Evolutionary conservation across 2,329 filamentous ascomycete genomes (phyloP).

Genomic region (Coccinonectria pachysandricola): DNA sequence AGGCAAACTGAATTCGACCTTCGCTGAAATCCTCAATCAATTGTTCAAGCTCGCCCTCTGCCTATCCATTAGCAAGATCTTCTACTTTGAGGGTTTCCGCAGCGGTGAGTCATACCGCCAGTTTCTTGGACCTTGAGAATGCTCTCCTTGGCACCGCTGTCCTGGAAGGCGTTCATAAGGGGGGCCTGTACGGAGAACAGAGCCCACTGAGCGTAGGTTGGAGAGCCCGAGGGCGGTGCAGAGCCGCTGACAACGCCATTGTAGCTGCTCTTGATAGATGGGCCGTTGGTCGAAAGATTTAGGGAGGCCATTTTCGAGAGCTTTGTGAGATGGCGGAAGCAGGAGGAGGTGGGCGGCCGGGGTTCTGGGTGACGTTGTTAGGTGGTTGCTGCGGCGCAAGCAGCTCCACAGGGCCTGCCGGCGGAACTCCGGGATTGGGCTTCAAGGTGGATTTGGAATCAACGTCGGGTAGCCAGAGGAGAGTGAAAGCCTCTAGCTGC

Average conservation of each 20-base stretch:
- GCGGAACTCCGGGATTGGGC: slow-evolving; percentile 1
- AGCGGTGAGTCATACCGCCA: slow-evolving; percentile 49
- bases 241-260: slow-evolving; percentile 46
- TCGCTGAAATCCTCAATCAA: slow-evolving; percentile 95
- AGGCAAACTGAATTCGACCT: slow-evolving; percentile 92
- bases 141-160: slow-evolving; percentile 78
- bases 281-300: slow-evolving; percentile 69
- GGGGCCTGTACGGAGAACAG: slow-evolving; percentile 89
- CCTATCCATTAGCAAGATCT: slow-evolving; percentile 11
- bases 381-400: slow-evolving; percentile 18
- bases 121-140: slow-evolving; percentile 88
- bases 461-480: background rate
- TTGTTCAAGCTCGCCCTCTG: slow-evolving; percentile 84
- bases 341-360: slow-evolving; percentile 15
- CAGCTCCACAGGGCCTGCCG: slow-evolving; percentile 16
- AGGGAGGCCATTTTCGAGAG: slow-evolving; percentile 58
- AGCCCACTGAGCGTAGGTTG: slow-evolving; percentile 86
- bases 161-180: slow-evolving; percentile 86
- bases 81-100: slow-evolving; percentile 1
- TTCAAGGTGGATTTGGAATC: too few species aligned
- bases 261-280: slow-evolving; percentile 77
- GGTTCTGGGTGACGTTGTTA: slow-evolving; percentile 18
- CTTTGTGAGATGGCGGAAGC: slow-evolving; percentile 9
- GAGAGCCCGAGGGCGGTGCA: slow-evolving; percentile 48
- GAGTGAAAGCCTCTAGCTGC: too few species aligned